phyloP scores from a whole-genome alignment of 2,329 filamentous ascomycete species.

The Botrytis byssoidea region DNA sequence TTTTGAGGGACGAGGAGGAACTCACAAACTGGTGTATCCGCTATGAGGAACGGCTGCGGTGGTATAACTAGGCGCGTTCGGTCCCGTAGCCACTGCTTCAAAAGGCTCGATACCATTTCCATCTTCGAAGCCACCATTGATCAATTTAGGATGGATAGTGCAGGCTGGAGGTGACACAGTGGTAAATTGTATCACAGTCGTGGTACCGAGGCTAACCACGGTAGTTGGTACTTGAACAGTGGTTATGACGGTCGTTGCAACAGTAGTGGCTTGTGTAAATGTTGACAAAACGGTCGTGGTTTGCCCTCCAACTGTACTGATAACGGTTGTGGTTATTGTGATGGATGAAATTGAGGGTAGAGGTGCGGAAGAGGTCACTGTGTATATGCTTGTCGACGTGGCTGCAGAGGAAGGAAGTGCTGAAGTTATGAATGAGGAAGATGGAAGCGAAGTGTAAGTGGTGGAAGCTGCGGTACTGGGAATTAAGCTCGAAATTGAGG shows the following conservation, averaged over 20 bases:
- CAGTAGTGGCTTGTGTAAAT: constrained; percentile 7
- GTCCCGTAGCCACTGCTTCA: not conserved
- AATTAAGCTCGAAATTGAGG: not conserved
- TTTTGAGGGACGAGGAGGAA: not conserved
- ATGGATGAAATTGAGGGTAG: constrained; percentile 1
- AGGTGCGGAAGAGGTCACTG: not conserved
- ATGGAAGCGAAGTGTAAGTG: not conserved
- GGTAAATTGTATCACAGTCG: not conserved
- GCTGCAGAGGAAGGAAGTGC: not conserved
- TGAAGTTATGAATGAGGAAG: not conserved
- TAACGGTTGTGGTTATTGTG: constrained; percentile 10
- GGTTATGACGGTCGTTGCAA: not conserved
- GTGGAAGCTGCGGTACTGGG: constrained; percentile 4
- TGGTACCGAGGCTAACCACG: not conserved
- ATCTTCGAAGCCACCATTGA: not conserved
- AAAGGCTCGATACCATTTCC: not conserved
- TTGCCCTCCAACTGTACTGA: constrained; percentile 5
- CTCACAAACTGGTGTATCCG: constrained; percentile 4
- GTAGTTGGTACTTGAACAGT: constrained; percentile 2
- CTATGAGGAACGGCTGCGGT: not conserved
- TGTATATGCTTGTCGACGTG: constrained; percentile 1
- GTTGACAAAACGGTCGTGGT: constrained; percentile 1
- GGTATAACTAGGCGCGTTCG: not conserved
- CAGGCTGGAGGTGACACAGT: not conserved
- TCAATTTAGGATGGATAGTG: not conserved